phyloP scores from a whole-genome alignment of 345 rosid species.

The Sisymbrium irio region DNA sequence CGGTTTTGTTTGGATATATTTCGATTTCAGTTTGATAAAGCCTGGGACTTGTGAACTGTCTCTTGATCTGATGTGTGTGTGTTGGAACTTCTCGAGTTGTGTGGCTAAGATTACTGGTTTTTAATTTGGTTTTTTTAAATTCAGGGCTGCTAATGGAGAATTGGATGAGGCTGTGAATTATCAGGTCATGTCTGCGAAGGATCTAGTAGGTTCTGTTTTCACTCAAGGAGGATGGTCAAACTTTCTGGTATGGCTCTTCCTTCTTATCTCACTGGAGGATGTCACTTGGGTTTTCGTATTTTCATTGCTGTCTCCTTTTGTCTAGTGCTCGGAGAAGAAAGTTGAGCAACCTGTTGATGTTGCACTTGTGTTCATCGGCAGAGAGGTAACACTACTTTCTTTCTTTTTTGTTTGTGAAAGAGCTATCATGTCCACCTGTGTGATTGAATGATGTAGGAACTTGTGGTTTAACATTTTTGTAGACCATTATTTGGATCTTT shows the following conservation, averaged over 20 bases:
- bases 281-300: background rate
- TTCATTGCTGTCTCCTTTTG: conserved; percentile 3
- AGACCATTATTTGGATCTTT: background rate
- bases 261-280: background rate
- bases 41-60: background rate
- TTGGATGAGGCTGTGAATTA: conserved; percentile 55
- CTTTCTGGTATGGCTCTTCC: conserved; percentile 52
- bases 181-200: conserved; percentile 65
- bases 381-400: conserved; percentile 52
- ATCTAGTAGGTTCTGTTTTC: conserved; percentile 67
- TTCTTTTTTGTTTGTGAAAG: background rate
- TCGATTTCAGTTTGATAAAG: background rate
- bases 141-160: conserved; percentile 39
- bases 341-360: conserved; percentile 55
- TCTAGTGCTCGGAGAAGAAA: conserved; percentile 67
- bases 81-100: background rate
- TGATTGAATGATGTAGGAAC: background rate
- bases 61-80: background rate
- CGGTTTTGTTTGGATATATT: background rate
- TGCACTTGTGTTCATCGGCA: conserved; percentile 83
- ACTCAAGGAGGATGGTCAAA: conserved; percentile 78
- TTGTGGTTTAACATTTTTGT: background rate
- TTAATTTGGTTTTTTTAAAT: background rate
- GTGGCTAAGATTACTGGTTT: background rate
- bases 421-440: background rate